A percentile compares a stretch with the other conserved stretches of the same genome.
Conservation (phyloP, 106 monocot genomes). For the Platanthera guangdongensis region DNA sequence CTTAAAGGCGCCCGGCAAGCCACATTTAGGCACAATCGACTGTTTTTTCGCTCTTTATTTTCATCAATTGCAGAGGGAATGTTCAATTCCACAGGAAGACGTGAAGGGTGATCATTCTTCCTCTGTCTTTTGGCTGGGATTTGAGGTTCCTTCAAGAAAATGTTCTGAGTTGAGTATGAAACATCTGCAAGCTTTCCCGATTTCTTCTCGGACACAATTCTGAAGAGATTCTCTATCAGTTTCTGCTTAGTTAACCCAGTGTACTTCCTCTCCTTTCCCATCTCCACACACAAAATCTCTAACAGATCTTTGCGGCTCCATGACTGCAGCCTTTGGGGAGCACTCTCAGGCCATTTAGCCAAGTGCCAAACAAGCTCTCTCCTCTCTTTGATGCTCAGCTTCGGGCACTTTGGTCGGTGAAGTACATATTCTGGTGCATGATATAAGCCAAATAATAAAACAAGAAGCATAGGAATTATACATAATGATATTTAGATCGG, state of each 20-base stretch:
- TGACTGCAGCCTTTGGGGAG: slow-evolving; percentile 57
- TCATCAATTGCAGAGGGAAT: slow-evolving; percentile 6
- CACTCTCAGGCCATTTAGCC: slow-evolving; percentile 46
- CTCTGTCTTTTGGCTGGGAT: slow-evolving; percentile 62
- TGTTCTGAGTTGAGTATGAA: slow-evolving; percentile 6
- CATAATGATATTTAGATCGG: neutral
- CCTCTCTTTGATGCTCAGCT: slow-evolving; percentile 55
- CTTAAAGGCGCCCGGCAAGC: slow-evolving; percentile 47
- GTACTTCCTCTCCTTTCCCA: slow-evolving; percentile 87
- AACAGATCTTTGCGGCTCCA: slow-evolving; percentile 89
- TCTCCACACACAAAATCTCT: slow-evolving; percentile 78
- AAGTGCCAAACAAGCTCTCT: slow-evolving; percentile 55
- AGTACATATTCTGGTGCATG: slow-evolving; percentile 37
- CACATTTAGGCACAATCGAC: slow-evolving; percentile 37
- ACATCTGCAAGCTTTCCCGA: slow-evolving; percentile 28
- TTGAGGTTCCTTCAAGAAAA: slow-evolving; percentile 17
- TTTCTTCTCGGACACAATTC: slow-evolving; percentile 48
- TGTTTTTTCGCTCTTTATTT: slow-evolving; percentile 6
- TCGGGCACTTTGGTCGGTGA: slow-evolving; percentile 58
- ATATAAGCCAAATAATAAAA: slow-evolving; percentile 5
- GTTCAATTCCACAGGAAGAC: slow-evolving; percentile 27
- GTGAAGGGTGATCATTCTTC: slow-evolving; percentile 61
- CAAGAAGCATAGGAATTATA: neutral
- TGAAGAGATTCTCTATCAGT: slow-evolving; percentile 67
- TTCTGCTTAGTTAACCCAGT: slow-evolving; percentile 78